phyloP scores from a whole-genome alignment of 2,329 filamentous ascomycete genomes.

The Arachnomyces sp. region DNA sequence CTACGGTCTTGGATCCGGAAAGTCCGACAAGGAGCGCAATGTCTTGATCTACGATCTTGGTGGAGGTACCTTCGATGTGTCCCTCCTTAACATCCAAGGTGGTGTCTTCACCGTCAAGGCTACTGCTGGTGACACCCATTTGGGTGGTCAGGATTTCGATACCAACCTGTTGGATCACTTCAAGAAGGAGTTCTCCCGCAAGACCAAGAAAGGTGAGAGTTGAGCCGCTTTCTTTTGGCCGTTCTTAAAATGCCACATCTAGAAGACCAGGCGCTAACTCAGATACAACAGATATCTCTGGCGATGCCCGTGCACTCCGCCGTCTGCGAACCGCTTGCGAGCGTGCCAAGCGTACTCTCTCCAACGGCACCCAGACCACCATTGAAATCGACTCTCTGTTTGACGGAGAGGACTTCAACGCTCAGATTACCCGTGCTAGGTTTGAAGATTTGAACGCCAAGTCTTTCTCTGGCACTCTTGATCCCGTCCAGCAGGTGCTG shows the following conservation, averaged over 20 bases:
- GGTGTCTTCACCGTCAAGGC: conserved; percentile 99
- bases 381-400: conserved; percentile 98
- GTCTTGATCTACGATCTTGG: conserved; percentile 99
- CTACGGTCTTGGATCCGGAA: conserved; percentile 92
- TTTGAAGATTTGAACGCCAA: conserved; percentile 98
- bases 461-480: conserved; percentile 86
- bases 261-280: not conserved
- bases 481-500: conserved; percentile 92
- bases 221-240: not conserved
- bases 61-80: conserved; percentile 99
- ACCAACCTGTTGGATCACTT: conserved; percentile 93
- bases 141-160: conserved; percentile 95
- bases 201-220: conserved; percentile 58
- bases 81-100: conserved; percentile 95
- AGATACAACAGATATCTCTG: conserved; percentile 58
- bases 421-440: conserved; percentile 94
- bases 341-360: conserved; percentile 98
- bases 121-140: conserved; percentile 92
- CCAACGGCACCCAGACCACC: conserved; percentile 93
- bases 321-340: conserved; percentile 96
- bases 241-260: not conserved
- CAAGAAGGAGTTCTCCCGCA: conserved; percentile 85
- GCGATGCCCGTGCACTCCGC: conserved; percentile 85
- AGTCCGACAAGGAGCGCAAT: conserved; percentile 95
- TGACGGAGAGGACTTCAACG: conserved; percentile 95